Conservation (phyloP, 352 stramenopile species). For the Phytophthora ramorum region DNA sequence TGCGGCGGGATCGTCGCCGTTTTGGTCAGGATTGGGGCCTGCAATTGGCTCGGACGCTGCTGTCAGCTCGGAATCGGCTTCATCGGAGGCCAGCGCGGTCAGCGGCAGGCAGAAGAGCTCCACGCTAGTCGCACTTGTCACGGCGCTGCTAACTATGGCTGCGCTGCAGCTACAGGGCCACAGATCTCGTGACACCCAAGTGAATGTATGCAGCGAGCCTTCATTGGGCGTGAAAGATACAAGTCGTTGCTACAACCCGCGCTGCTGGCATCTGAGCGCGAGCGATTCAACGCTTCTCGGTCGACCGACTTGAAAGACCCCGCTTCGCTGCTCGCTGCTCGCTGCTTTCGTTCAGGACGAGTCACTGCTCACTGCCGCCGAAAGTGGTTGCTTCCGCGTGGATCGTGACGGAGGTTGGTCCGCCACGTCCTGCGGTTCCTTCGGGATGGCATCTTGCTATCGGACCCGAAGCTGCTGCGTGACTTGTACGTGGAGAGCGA, state of each 20-base stretch:
- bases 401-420: constrained; percentile 81
- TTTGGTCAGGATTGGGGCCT: constrained; percentile 3
- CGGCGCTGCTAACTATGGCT: neutral
- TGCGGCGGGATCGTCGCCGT: constrained; percentile 4
- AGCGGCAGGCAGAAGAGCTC: neutral
- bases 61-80: constrained; percentile 14
- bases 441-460: constrained; percentile 72
- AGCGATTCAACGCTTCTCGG: constrained; percentile 76
- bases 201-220: constrained; percentile 68
- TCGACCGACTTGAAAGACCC: constrained; percentile 67
- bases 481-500: constrained; percentile 81
- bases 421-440: constrained; percentile 82
- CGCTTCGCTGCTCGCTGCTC: constrained; percentile 65
- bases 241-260: constrained; percentile 79
- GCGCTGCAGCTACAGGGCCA: neutral
- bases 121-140: neutral
- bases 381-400: constrained; percentile 79
- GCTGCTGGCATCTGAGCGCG: constrained; percentile 73
- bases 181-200: neutral
- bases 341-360: constrained; percentile 71
- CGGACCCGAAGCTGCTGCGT: constrained; percentile 68
- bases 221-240: constrained; percentile 80
- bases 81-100: constrained; percentile 1
- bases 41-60: neutral
- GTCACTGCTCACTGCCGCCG: constrained; percentile 53